Base-by-base conservation (phyloP, 257 asterid genomes). In the Solanum commersonii region DNA sequence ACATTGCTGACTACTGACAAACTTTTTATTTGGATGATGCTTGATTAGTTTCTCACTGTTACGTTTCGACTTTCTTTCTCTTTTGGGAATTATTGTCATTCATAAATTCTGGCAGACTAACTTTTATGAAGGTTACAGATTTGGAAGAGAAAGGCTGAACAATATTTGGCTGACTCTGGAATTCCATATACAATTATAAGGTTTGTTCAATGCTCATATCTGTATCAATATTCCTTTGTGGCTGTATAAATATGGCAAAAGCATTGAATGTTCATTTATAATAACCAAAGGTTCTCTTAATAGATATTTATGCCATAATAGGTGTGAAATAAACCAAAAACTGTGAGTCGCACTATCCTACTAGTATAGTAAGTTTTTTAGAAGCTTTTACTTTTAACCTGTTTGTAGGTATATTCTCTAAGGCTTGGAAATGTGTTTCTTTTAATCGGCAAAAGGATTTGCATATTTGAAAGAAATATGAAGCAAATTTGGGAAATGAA, bases 101-200 rank as follows among this genome's bases (percentile, higher is more conserved):
- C 8, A 49, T 44, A 63, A 81, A 25, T 20, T 81, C 72, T 29
- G 20, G 38, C 40, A 44, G 52, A 60, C 29, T 71, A 59, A 46
- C 71, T 71, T 84, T 27, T 70, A 13, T 27, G 20, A 10, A 59
- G 23, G 38, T 89, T 84, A 27, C 92, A 97, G 99, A 33, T 95
- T 44, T 96, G 99, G 98, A 97, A 97, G 91, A 95, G 99, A 91
- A 97, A 96, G 89, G 96, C 98, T 1, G 99, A 97, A 89, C 95
- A 97, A 78, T 97, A 96, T 85, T 91, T 97, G 93, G 96, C 98
- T 38, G 95, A 96, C 79, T 97, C 98, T 4, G 98, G 98, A 46
- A 88, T 97, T 86, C 98, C 98, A 2, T 97, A 96, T 94, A 94
- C 99, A 79, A 97, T 97, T 70, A 95, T 97, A 87, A 94, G 99